Conservation (phyloP, 768 basidiomycete species). For the Agrocybe praecox region DNA sequence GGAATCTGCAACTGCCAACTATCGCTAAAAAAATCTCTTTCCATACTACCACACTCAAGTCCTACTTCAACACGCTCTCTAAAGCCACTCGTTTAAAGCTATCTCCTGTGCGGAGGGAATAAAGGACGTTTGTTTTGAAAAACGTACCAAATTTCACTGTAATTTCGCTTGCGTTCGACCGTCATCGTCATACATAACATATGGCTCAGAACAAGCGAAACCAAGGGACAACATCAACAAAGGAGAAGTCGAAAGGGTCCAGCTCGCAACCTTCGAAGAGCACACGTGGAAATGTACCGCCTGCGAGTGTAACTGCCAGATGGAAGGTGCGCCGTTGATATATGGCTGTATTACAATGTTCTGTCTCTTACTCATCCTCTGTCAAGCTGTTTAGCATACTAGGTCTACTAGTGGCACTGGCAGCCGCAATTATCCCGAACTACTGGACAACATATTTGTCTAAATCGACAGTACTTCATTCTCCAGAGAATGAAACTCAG, state of each 20-base stretch:
- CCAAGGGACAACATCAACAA: not conserved
- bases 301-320: not conserved
- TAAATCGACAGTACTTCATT: not conserved
- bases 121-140: too few relatives aligned
- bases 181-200: too few relatives aligned
- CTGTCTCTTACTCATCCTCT: not conserved
- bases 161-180: too few relatives aligned
- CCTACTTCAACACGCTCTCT: too few relatives aligned
- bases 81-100: too few relatives aligned
- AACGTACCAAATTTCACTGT: too few relatives aligned
- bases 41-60: too few relatives aligned
- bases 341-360: too few relatives aligned
- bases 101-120: too few relatives aligned
- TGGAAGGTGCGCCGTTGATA: not conserved
- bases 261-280: not conserved
- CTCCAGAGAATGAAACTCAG: not conserved
- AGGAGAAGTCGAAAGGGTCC: not conserved
- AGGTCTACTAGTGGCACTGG: conserved; percentile 1
- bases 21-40: too few relatives aligned
- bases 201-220: too few relatives aligned
- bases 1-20: too few relatives aligned
- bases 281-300: not conserved
- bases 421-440: not conserved
- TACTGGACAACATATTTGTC: not conserved
- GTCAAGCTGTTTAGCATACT: not conserved